Percentiles rank a stretch among this genome's conserved stretches.
Conservation (phyloP, 1,284 basidiomycete genomes). For the Kwoniella shivajii region DNA sequence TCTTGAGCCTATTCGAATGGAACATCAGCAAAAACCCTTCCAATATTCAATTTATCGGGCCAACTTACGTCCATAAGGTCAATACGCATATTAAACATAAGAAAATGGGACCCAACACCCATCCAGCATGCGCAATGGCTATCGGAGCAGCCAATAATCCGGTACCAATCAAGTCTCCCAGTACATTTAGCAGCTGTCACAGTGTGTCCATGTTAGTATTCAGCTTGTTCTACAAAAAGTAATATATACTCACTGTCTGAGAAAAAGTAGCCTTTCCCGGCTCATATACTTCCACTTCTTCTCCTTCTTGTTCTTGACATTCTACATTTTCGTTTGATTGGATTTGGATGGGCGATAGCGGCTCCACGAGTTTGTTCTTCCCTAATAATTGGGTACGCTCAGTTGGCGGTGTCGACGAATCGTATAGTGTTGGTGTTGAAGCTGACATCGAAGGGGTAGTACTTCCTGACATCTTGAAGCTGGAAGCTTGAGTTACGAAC, state of each 20-base stretch:
- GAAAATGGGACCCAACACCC: slow-evolving; percentile 73
- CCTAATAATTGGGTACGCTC: slow-evolving; percentile 14
- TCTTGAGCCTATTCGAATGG: slow-evolving; percentile 38
- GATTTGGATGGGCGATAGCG: background rate
- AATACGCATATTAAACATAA: slow-evolving; percentile 73
- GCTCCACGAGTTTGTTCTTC: slow-evolving; percentile 1
- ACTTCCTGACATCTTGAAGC: background rate
- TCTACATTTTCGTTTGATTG: background rate
- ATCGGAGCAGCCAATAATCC: slow-evolving; percentile 86
- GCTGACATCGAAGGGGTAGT: slow-evolving; percentile 9
- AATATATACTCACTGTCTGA: slow-evolving; percentile 64
- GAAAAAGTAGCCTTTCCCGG: slow-evolving; percentile 71
- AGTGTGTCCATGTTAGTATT: background rate
- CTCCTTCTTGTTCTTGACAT: slow-evolving; percentile 20
- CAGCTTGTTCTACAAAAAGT: background rate
- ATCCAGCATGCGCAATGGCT: slow-evolving; percentile 81
- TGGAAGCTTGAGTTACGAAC: no score
- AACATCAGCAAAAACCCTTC: background rate
- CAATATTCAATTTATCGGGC: background rate
- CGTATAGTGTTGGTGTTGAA: slow-evolving; percentile 14
- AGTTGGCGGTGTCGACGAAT: background rate
- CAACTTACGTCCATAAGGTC: slow-evolving; percentile 79
- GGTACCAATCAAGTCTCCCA: slow-evolving; percentile 80
- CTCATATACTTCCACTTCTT: slow-evolving; percentile 44
- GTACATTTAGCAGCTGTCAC: slow-evolving; percentile 75